phyloP scores from a whole-genome alignment of 2,329 filamentous ascomycete genomes.

The Hirsutella minnesotensis region DNA sequence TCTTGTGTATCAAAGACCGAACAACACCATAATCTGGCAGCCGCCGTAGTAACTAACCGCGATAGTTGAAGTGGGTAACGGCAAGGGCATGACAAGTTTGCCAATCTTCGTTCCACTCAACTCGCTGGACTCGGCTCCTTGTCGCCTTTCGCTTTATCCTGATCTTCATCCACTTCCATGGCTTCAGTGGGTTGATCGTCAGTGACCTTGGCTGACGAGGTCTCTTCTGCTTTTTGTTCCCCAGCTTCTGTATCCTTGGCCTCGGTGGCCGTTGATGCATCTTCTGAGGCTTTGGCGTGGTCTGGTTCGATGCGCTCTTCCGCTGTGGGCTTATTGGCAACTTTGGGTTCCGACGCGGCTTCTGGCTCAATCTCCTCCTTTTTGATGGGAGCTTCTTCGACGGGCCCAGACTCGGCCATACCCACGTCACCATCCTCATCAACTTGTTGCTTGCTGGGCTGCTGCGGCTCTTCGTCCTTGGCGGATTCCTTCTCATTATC shows the following conservation, averaged over 20 bases:
- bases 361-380: constrained; percentile 25
- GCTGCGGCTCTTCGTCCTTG: constrained; percentile 6
- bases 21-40: neutral
- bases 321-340: constrained; percentile 16
- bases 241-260: constrained; percentile 10
- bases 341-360: constrained; percentile 18
- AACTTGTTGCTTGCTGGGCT: constrained; percentile 17
- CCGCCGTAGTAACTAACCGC: neutral
- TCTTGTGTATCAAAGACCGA: neutral
- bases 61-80: neutral
- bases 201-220: constrained; percentile 7
- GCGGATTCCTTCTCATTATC: constrained; percentile 14
- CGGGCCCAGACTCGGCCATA: constrained; percentile 29
- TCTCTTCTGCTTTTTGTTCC: constrained; percentile 11
- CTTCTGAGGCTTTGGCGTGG: constrained; percentile 4
- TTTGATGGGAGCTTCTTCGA: constrained; percentile 23
- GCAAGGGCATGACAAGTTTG: neutral
- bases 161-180: constrained; percentile 21
- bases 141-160: constrained; percentile 12
- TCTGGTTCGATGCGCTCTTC: constrained; percentile 11
- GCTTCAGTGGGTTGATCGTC: constrained; percentile 10
- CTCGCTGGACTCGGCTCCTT: constrained; percentile 11
- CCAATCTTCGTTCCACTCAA: neutral
- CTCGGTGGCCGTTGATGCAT: constrained; percentile 6
- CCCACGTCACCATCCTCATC: constrained; percentile 40